These are phyloP conservation scores for Lablab purpureus DNA, from an alignment of 306 rosid species.

Conservation along the genomic window DNA sequence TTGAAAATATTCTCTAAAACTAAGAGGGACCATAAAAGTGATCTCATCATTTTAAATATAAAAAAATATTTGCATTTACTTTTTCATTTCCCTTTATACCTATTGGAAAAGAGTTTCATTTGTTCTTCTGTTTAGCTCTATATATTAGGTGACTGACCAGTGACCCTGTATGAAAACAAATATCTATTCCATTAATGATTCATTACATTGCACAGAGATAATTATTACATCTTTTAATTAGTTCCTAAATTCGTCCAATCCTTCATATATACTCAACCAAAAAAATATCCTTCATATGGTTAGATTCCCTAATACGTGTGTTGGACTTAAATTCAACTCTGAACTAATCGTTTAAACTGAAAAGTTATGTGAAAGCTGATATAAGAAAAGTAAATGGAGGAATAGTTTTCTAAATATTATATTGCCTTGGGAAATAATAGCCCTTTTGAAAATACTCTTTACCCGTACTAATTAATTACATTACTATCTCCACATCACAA, in stretches of 20 bases:
- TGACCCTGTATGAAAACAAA: background rate
- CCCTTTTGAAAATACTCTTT: slow-evolving; percentile 6
- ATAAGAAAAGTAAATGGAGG: background rate
- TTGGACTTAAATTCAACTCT: background rate
- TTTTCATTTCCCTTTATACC: background rate
- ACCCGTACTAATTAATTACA: background rate
- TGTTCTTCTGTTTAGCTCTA: no score
- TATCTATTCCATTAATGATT: background rate
- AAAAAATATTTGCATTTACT: background rate
- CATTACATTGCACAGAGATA: background rate
- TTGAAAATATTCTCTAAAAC: background rate
- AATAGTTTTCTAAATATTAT: background rate
- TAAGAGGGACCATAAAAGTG: background rate
- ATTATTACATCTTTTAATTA: background rate
- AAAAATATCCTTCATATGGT: background rate
- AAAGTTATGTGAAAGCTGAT: slow-evolving; percentile 3
- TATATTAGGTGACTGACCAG: background rate
- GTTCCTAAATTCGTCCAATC: background rate
- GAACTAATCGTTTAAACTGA: slow-evolving; percentile 5
- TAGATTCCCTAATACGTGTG: slow-evolving; percentile 2
- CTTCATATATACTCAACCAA: background rate
- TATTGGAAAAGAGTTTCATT: background rate
- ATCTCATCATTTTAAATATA: background rate
- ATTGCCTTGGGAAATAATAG: slow-evolving; percentile 11
- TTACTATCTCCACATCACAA: background rate